These are phyloP conservation scores for Albifimbria verrucaria DNA, from an alignment of 2,329 filamentous ascomycete species.

Conservation along the genomic window DNA sequence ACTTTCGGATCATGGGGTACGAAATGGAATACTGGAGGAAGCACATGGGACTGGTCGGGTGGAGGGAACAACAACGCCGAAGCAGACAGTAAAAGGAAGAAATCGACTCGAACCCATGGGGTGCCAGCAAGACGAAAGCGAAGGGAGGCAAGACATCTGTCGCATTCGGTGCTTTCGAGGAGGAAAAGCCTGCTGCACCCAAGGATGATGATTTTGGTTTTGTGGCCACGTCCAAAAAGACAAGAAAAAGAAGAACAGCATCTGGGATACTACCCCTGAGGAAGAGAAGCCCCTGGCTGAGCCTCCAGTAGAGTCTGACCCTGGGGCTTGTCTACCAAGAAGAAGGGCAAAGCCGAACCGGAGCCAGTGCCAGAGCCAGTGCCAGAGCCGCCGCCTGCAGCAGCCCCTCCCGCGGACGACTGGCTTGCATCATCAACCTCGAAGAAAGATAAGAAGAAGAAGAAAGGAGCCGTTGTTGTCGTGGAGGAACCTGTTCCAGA, in stretches of 20 bases:
- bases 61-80: constrained; percentile 18
- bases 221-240: constrained; percentile 34
- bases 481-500: constrained; percentile 20
- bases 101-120: constrained; percentile 48
- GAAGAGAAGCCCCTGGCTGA: constrained; percentile 28
- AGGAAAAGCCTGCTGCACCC: constrained; percentile 35
- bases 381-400: too few species aligned
- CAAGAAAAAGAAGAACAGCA: constrained; percentile 35
- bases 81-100: constrained; percentile 34
- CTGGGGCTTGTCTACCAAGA: constrained; percentile 36
- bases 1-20: constrained; percentile 58
- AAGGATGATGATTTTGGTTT: constrained; percentile 29
- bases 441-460: constrained; percentile 39
- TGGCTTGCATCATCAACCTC: constrained; percentile 19
- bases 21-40: constrained; percentile 51
- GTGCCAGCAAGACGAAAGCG: constrained; percentile 41
- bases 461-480: constrained; percentile 11
- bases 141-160: constrained; percentile 46
- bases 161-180: constrained; percentile 46
- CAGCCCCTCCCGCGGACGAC: constrained; percentile 14
- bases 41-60: background rate
- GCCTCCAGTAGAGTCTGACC: constrained; percentile 21
- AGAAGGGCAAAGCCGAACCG: constrained; percentile 24
- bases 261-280: constrained; percentile 32
- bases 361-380: constrained; percentile 13